A percentile compares a stretch with the other conserved stretches of the same genome.
Evolutionary conservation across 202 grass and related monocot genomes (phyloP).

Genomic region (Eragrostis tef): DNA sequence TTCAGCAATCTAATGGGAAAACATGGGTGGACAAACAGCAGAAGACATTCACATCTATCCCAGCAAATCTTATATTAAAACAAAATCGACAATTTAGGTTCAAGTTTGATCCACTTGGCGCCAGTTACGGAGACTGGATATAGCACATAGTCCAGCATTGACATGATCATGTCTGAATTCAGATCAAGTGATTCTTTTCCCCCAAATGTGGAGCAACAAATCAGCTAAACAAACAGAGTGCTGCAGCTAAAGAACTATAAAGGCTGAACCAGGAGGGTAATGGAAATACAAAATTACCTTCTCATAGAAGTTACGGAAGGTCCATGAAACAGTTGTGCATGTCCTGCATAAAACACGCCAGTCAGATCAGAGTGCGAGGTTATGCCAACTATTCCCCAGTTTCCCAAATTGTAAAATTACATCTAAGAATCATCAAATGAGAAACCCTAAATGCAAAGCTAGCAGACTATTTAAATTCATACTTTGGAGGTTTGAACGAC

Average conservation of each 20-base stretch:
- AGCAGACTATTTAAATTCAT: constrained; percentile 46
- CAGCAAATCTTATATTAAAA: not conserved
- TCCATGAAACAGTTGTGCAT: constrained; percentile 98
- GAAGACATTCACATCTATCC: not conserved
- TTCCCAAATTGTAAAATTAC: constrained; percentile 18
- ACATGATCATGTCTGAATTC: not conserved
- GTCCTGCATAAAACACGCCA: constrained; percentile 68
- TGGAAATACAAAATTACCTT: constrained; percentile 64
- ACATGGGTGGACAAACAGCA: constrained; percentile 19
- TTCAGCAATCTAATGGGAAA: constrained; percentile 12
- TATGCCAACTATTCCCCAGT: constrained; percentile 28
- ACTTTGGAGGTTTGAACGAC: constrained; percentile 98
- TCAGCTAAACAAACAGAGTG: constrained; percentile 20
- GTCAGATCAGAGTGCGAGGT: constrained; percentile 39
- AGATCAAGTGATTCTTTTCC: too few species aligned
- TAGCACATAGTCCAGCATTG: constrained; percentile 2
- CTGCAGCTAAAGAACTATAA: constrained; percentile 41
- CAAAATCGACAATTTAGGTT: constrained; percentile 26
- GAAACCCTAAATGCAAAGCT: constrained; percentile 8
- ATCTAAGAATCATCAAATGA: constrained; percentile 35
- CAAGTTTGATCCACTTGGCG: not conserved
- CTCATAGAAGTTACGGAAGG: constrained; percentile 95
- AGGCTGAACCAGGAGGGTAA: not conserved
- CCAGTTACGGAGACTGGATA: not conserved
- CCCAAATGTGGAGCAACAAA: not conserved